Base-by-base conservation (phyloP, 169 alveolate species). In the Eimeria praecox region DNA sequence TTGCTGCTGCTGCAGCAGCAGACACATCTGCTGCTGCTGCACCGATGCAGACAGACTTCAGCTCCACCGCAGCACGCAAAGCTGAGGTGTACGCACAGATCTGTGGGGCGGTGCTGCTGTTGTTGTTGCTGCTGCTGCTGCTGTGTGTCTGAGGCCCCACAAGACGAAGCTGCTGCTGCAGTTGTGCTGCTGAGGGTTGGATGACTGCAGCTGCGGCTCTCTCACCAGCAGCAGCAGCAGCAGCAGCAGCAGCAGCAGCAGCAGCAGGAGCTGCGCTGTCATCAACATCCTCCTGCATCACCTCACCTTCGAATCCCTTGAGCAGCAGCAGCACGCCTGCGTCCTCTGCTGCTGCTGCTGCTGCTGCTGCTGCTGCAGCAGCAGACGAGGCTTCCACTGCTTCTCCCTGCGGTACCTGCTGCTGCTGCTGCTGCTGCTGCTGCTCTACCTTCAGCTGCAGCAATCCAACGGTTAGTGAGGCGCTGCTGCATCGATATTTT, bases 1-100 rank as follows among this genome's bases (percentile, higher is more conserved):
- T 77, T 33, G 92, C 77, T 33, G 92, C 92, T 56, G 92, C 92
- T 30, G 92, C 92, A 20, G 92, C 92, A 85, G 22, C 92, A 52
- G 73, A 77, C 2, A 85, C n/a, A 38, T 85, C 77, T 56, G 92
- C 46, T 49, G 92, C 78, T 85, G 92, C 92, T 85, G 56, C 92
- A 5, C 78, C 92, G n/a, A 85, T 56, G 24, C 75, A 5, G 80
- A 85, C 59, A 35, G 22, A n/a, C 54, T 69, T 56, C 77, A 85
- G 56, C 77, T 85, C 92, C 10, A 30, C 92, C 33, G 92, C 92
- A 18, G 92, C 92, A 77, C 77, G 54, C 9, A n/a, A 35, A 30
- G 92, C 92, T 85, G 92, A 85, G 59, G 92, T 56, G 78, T 85
- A 85, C 40, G 38, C 40, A 78, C 92, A 85, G 30, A 62, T 30